Conservation (phyloP, 2,329 filamentous ascomycete species). For the Monosporascus cannonballus region DNA sequence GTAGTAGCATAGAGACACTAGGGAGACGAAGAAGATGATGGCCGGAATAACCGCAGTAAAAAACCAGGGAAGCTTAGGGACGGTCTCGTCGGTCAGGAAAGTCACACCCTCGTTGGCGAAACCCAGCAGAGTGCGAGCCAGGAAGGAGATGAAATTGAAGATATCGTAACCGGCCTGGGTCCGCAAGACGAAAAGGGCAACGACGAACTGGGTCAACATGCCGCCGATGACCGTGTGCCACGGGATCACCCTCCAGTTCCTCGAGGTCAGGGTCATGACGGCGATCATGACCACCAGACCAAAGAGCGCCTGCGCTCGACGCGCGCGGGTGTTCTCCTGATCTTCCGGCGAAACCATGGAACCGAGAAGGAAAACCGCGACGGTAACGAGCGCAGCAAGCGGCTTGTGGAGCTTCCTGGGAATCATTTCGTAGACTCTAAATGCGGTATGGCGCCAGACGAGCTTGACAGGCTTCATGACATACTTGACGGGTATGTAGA, state of each 20-base stretch:
- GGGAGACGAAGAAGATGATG: conserved; percentile 92
- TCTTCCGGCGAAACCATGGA: conserved; percentile 67
- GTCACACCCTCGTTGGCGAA: conserved; percentile 67
- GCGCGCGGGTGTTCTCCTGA: conserved; percentile 69
- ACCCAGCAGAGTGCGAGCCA: conserved; percentile 67
- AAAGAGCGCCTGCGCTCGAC: conserved; percentile 75
- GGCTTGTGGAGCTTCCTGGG: conserved; percentile 61
- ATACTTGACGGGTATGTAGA: conserved; percentile 63
- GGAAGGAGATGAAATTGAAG: conserved; percentile 77
- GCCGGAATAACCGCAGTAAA: conserved; percentile 75
- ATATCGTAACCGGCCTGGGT: conserved; percentile 80
- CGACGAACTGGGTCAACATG: conserved; percentile 81
- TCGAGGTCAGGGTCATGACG: conserved; percentile 64
- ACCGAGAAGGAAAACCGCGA: conserved; percentile 71
- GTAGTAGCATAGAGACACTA: conserved; percentile 85
- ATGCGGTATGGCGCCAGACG: conserved; percentile 61
- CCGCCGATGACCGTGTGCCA: conserved; percentile 84
- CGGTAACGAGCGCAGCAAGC: conserved; percentile 55
- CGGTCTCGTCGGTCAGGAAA: conserved; percentile 57
- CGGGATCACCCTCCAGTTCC: conserved; percentile 55
- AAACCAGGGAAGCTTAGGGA: conserved; percentile 55
- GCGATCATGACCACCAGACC: conserved; percentile 68
- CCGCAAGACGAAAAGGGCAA: conserved; percentile 82
- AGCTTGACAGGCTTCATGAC: conserved; percentile 61
- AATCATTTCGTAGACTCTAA: conserved; percentile 52